These are phyloP conservation scores for Pseudoturritis turrita DNA, from an alignment of 345 rosid genomes.

Conservation along the genomic window DNA sequence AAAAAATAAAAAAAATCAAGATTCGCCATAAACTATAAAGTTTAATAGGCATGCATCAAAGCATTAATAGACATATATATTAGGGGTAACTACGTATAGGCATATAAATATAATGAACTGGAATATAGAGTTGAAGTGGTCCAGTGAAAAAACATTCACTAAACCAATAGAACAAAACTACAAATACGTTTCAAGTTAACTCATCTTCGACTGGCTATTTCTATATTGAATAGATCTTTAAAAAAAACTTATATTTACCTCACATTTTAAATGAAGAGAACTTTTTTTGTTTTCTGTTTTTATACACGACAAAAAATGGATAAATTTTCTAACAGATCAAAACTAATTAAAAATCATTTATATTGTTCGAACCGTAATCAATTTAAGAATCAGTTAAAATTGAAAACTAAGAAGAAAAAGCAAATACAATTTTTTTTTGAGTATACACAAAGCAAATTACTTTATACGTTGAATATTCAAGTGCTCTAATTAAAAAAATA, in stretches of 20 bases:
- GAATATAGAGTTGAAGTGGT: slow-evolving; percentile 18
- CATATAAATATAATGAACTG: not conserved
- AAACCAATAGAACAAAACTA: not conserved
- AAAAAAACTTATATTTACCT: no score
- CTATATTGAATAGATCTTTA: no score
- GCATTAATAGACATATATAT: not conserved
- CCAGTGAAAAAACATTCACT: not conserved
- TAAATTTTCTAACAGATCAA: no score
- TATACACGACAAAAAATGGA: no score
- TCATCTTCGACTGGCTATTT: not conserved
- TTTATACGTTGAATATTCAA: slow-evolving; percentile 6
- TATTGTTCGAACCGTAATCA: not conserved
- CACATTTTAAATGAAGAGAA: no score
- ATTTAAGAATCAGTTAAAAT: not conserved
- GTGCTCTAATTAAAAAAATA: not conserved
- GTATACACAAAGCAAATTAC: not conserved
- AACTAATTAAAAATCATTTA: no score
- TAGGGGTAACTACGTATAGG: not conserved
- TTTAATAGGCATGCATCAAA: slow-evolving; percentile 16
- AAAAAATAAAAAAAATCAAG: not conserved
- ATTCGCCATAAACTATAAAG: slow-evolving; percentile 9
- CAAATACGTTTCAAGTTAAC: not conserved
- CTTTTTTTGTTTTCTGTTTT: no score
- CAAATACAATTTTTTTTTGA: not conserved
- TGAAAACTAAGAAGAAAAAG: not conserved